These are phyloP conservation scores for Backusella morwellensis DNA, from an alignment of 192 early-diverging fungal species.

Conservation along the genomic window DNA sequence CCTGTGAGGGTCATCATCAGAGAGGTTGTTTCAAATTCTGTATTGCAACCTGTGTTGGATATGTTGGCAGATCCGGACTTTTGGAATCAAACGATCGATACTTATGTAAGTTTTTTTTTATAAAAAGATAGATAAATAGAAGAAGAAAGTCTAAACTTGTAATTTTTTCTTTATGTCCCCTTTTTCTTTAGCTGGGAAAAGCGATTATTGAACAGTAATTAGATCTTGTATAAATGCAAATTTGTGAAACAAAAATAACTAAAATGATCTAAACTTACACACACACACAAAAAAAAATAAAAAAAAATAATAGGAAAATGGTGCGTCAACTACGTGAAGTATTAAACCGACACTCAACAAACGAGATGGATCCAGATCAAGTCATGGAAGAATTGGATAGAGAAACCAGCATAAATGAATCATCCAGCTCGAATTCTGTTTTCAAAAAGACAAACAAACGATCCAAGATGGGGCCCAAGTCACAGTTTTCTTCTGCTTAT, in stretches of 20 bases:
- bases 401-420: not conserved
- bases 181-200: conserved; percentile 37
- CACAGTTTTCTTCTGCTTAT: conserved; percentile 23
- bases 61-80: conserved; percentile 82
- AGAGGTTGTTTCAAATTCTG: conserved; percentile 69
- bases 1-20: conserved; percentile 64
- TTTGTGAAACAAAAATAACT: conserved; percentile 1
- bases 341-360: conserved; percentile 58
- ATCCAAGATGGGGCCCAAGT: conserved; percentile 10
- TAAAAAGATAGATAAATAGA: conserved; percentile 30
- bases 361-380: conserved; percentile 35
- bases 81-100: conserved; percentile 79
- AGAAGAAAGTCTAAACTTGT: not conserved
- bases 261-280: conserved; percentile 8
- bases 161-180: not conserved
- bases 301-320: conserved; percentile 52
- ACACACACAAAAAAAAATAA: not conserved
- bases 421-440: not conserved
- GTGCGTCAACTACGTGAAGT: conserved; percentile 67
- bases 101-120: conserved; percentile 44
- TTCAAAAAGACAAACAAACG: not conserved
- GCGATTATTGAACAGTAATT: conserved; percentile 51
- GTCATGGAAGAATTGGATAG: conserved; percentile 2
- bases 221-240: conserved; percentile 5
- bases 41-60: conserved; percentile 68